These are phyloP conservation scores for Trypanosomatidae sp. DNA, from an alignment of 208 protist genomes.

Conservation along the genomic window DNA sequence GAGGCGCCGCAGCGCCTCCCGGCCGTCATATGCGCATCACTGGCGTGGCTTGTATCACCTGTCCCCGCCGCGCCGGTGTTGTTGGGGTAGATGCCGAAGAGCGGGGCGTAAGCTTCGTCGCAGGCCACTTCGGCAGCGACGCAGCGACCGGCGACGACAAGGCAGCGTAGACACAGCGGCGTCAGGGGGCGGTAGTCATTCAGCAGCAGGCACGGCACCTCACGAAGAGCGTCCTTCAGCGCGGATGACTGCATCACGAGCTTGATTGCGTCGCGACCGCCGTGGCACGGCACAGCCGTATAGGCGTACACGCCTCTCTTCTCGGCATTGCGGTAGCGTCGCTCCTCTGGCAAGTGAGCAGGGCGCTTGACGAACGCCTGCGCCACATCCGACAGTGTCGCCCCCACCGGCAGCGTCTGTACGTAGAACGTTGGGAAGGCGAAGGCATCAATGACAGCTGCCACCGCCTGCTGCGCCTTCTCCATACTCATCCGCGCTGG, in stretches of 20 bases:
- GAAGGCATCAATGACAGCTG: conserved; percentile 46
- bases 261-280: conserved; percentile 39
- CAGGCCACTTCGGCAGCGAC: conserved; percentile 65
- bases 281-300: conserved; percentile 36
- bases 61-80: conserved; percentile 2
- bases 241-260: conserved; percentile 27
- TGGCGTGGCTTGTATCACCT: background rate
- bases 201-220: conserved; percentile 54
- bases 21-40: background rate
- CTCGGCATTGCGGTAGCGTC: conserved; percentile 25
- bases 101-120: conserved; percentile 32
- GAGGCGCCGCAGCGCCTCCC: conserved; percentile 7
- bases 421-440: conserved; percentile 49
- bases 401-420: conserved; percentile 52
- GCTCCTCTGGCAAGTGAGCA: conserved; percentile 30
- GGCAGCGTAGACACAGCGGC: conserved; percentile 41
- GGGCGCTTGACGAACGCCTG: conserved; percentile 44
- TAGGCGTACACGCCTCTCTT: conserved; percentile 37
- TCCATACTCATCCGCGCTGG: conserved; percentile 25
- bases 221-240: conserved; percentile 42
- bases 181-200: conserved; percentile 49
- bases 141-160: conserved; percentile 49
- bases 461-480: conserved; percentile 26
- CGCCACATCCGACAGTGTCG: conserved; percentile 45
- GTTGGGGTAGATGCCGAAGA: conserved; percentile 35